Base-by-base conservation (phyloP, 345 rosid species). In the Eucalyptus dawsonii region DNA sequence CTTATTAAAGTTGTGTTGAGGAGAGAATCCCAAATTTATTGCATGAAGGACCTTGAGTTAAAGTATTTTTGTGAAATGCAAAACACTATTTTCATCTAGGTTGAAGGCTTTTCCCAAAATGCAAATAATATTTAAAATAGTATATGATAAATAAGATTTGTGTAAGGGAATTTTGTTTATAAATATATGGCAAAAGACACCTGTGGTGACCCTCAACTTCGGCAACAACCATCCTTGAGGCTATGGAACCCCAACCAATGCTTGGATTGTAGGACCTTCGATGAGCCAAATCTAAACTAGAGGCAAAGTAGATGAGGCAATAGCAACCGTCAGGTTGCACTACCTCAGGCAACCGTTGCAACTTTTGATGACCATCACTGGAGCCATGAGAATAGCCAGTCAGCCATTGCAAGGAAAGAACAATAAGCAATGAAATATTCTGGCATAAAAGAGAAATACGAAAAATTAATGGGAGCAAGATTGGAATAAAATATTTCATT, bases 341-440 rank as follows among this genome's bases (percentile, higher is more conserved):
- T 11, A 69, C 80, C 24, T 31, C 4, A 34, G 4, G 4, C 4
- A 4, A 34, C 2, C 0, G 3, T 1, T 17, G 2, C 5, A 6
- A 34, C 80, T 34, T 69, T 15, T 3, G 42, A 16, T 17, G 7
- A 34, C 34, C 34, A 69, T 34, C 80, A 9, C 3, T 17, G 1
- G 44, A 16, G 44, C 44, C 11, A 69, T 69, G 80, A 69, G 24
- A 34, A 9, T 10, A 19, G 44, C 25, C 8, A 17, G 5, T 17
- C 24, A 8, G 25, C 24, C 6, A 17, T n/a, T 67, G 40, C 22
- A 67, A 17, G 40, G 21, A n/a, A 67, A 67, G 40, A n/a, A 67
- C 44, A 6, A 34, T 67, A 34, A 67, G 9, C 80, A 31, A 67
- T 31, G 80, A 34, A 31, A 67, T 15, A 67, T 69, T 69, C 5